phyloP scores from a whole-genome alignment of 495 filamentous ascomycete species.

The Sphaerosporella brunnea region DNA sequence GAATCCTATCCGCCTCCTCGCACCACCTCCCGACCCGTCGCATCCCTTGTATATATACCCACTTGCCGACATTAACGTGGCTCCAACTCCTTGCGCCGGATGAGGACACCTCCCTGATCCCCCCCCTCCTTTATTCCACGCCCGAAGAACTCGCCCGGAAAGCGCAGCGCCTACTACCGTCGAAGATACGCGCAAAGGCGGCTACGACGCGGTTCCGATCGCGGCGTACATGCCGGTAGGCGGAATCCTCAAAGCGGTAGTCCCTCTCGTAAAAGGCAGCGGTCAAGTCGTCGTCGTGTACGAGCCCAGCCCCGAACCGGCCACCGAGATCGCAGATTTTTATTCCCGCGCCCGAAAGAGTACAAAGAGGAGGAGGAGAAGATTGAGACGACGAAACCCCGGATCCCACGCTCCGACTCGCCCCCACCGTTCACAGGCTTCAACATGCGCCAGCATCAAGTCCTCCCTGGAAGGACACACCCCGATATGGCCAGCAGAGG shows the following conservation, averaged over 20 bases:
- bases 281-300: conserved; percentile 77
- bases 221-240: conserved; percentile 61
- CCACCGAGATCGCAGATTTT: conserved; percentile 54
- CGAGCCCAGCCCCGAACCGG: conserved; percentile 55
- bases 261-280: conserved; percentile 68
- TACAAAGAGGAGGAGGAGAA: conserved; percentile 10
- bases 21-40: too few relatives aligned
- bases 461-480: conserved; percentile 80
- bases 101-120: conserved; percentile 48
- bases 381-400: conserved; percentile 42
- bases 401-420: conserved; percentile 66
- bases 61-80: conserved; percentile 74
- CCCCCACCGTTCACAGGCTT: conserved; percentile 62
- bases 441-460: conserved; percentile 64
- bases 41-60: too few relatives aligned
- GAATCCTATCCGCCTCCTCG: conserved; percentile 42
- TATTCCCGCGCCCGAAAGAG: conserved; percentile 54
- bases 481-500: conserved; percentile 84
- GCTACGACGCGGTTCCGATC: conserved; percentile 66
- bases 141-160: conserved; percentile 45
- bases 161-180: conserved; percentile 66
- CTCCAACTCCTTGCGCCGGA: conserved; percentile 66
- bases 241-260: conserved; percentile 50
- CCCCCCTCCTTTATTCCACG: conserved; percentile 39
- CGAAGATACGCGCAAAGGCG: conserved; percentile 54